Conservation (phyloP, 192 early-diverging fungal species). For the Coemansia sp. region DNA sequence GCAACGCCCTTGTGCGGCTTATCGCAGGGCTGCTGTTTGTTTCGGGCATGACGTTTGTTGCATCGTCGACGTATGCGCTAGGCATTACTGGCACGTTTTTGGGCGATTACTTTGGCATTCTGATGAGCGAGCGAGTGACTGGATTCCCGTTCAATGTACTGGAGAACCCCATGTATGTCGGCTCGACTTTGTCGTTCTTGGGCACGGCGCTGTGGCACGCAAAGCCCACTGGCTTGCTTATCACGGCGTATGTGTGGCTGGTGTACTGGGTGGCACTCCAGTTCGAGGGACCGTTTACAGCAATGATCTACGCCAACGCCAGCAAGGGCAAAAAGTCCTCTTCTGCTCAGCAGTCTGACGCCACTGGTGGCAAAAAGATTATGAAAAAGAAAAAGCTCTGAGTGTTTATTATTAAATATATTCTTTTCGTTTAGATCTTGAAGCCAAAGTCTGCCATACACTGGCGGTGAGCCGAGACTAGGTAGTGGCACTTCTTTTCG, state of each 20-base stretch:
- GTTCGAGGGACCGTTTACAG: constrained; percentile 86
- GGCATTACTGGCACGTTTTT: constrained; percentile 92
- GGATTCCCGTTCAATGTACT: constrained; percentile 92
- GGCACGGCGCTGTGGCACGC: constrained; percentile 81
- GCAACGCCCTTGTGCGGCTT: constrained; percentile 49
- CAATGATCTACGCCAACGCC: constrained; percentile 74
- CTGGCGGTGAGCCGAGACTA: constrained; percentile 84
- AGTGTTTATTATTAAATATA: not conserved
- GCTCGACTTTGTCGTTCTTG: constrained; percentile 86
- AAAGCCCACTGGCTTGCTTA: constrained; percentile 69
- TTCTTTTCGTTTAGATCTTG: constrained; percentile 64
- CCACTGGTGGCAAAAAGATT: constrained; percentile 6
- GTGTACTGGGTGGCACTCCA: constrained; percentile 76
- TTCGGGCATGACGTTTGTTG: constrained; percentile 74
- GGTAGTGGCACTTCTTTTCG: constrained; percentile 86
- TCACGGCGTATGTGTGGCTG: constrained; percentile 71
- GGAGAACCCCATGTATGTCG: constrained; percentile 96
- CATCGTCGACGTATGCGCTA: constrained; percentile 83
- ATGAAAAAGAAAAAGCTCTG: constrained; percentile 46
- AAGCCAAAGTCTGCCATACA: constrained; percentile 97
- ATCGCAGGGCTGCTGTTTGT: constrained; percentile 58
- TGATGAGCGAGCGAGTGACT: constrained; percentile 84
- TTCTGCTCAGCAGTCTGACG: not conserved
- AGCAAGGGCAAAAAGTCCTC: not conserved
- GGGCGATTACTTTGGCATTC: constrained; percentile 95